phyloP scores from a whole-genome alignment of 2,329 filamentous ascomycete species.

The Hypoxylon sp. region DNA sequence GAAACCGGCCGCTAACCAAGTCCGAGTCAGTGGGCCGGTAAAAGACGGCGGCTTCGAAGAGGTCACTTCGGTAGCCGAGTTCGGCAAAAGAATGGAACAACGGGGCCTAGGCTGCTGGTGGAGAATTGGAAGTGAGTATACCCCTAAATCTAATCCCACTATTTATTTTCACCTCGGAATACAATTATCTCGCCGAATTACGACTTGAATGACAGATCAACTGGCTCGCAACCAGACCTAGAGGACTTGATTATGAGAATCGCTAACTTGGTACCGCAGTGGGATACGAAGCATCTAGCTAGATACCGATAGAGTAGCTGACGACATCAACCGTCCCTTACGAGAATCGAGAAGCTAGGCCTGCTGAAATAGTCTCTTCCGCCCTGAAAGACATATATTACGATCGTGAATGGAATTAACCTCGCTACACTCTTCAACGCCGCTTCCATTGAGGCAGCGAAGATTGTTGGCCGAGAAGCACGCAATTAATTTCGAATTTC shows the following conservation, averaged over 20 bases:
- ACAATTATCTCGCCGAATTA: neutral
- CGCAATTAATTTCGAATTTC: neutral
- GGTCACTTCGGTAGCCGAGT: conserved; percentile 74
- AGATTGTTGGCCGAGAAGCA: neutral
- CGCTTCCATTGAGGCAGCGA: neutral
- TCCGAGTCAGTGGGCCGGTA: neutral
- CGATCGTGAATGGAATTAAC: neutral
- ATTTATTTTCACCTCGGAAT: neutral
- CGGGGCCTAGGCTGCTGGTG: conserved; percentile 75
- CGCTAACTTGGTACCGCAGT: conserved; percentile 13
- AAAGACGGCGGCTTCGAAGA: conserved; percentile 64
- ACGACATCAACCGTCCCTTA: neutral
- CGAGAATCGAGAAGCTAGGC: neutral
- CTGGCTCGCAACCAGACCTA: neutral
- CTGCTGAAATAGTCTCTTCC: neutral
- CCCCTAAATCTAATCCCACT: neutral
- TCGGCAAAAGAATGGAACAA: conserved; percentile 72
- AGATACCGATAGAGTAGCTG: neutral
- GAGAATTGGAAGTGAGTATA: conserved; percentile 76
- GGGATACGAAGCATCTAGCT: neutral
- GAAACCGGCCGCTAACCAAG: conserved; percentile 28
- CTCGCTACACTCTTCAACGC: neutral
- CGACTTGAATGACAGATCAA: neutral
- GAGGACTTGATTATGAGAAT: neutral
- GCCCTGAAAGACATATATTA: neutral